Conservation (phyloP, 768 basidiomycete genomes). For the Psilocybe sp. region DNA sequence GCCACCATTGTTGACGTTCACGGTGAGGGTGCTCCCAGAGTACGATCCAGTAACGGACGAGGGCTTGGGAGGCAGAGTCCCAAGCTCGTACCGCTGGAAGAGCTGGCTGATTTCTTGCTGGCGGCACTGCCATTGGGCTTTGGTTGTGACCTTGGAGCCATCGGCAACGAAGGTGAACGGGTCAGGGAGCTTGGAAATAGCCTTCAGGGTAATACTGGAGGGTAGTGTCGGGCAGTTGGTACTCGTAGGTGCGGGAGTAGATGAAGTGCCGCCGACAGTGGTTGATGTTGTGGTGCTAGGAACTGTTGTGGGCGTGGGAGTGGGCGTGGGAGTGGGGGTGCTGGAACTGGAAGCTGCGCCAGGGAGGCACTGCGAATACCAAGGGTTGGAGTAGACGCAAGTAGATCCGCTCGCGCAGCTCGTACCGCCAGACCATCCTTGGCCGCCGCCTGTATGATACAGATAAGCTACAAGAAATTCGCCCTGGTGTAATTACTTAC, state of each 20-base stretch:
- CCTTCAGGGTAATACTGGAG: slow-evolving; percentile 25
- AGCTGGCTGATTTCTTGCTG: slow-evolving; percentile 45
- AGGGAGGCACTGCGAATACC: slow-evolving; percentile 34
- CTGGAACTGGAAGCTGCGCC: slow-evolving; percentile 16
- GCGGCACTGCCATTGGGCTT: slow-evolving; percentile 50
- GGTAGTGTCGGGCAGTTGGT: slow-evolving; percentile 27
- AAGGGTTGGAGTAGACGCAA: slow-evolving; percentile 29
- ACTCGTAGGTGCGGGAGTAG: slow-evolving; percentile 17
- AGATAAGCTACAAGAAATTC: neutral
- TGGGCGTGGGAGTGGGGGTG: slow-evolving; percentile 5
- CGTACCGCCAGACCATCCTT: slow-evolving; percentile 32
- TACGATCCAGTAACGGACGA: slow-evolving; percentile 41
- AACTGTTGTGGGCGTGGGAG: slow-evolving; percentile 13
- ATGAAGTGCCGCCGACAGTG: slow-evolving; percentile 12
- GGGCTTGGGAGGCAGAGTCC: slow-evolving; percentile 47
- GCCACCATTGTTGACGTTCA: slow-evolving; percentile 44
- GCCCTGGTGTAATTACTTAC: slow-evolving; percentile 13
- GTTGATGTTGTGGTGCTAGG: slow-evolving; percentile 14
- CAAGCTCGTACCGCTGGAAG: slow-evolving; percentile 52
- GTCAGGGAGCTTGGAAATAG: slow-evolving; percentile 45
- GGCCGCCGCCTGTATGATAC: slow-evolving; percentile 29
- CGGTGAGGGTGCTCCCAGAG: slow-evolving; percentile 42
- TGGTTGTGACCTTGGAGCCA: slow-evolving; percentile 39
- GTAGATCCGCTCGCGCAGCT: slow-evolving; percentile 31
- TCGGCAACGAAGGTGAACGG: slow-evolving; percentile 48